A percentile compares a stretch with the other conserved stretches of the same genome.
Conservation (phyloP, 768 basidiomycete species). For the Calocera viscosa region DNA sequence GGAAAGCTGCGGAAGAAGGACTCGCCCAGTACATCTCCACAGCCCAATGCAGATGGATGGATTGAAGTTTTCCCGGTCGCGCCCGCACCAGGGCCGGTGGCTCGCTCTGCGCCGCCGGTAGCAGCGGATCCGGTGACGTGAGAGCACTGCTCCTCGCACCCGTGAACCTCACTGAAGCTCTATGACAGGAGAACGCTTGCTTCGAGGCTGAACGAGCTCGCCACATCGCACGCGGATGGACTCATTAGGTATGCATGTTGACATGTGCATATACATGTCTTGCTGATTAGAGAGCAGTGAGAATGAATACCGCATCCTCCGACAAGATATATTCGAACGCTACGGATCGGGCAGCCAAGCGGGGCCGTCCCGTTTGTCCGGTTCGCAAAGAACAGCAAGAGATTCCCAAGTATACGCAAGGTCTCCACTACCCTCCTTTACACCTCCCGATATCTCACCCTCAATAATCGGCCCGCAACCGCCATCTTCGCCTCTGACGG, state of each 20-base stretch:
- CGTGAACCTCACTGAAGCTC: background rate
- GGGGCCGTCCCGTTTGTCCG: background rate
- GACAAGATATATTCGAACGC: slow-evolving; percentile 74
- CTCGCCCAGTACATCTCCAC: background rate
- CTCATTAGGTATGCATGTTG: slow-evolving; percentile 45
- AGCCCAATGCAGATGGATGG: background rate
- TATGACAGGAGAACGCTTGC: slow-evolving; percentile 53
- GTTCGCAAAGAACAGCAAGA: background rate
- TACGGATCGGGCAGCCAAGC: slow-evolving; percentile 28
- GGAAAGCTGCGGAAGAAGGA: slow-evolving; percentile 6
- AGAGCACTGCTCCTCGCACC: background rate
- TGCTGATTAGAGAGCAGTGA: slow-evolving; percentile 37
- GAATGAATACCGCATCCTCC: slow-evolving; percentile 72
- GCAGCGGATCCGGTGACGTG: slow-evolving; percentile 11
- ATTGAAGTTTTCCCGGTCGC: background rate
- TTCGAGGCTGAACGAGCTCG: slow-evolving; percentile 68
- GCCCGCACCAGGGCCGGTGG: background rate
- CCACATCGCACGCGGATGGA: slow-evolving; percentile 66
- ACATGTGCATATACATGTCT: background rate
- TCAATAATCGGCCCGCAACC: background rate
- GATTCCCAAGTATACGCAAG: background rate
- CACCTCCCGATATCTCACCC: background rate
- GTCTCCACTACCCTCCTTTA: background rate
- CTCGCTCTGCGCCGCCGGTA: background rate
- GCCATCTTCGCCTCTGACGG: background rate